phyloP scores from a whole-genome alignment of 2,329 filamentous ascomycete species.

The Ophiostoma populinum region DNA sequence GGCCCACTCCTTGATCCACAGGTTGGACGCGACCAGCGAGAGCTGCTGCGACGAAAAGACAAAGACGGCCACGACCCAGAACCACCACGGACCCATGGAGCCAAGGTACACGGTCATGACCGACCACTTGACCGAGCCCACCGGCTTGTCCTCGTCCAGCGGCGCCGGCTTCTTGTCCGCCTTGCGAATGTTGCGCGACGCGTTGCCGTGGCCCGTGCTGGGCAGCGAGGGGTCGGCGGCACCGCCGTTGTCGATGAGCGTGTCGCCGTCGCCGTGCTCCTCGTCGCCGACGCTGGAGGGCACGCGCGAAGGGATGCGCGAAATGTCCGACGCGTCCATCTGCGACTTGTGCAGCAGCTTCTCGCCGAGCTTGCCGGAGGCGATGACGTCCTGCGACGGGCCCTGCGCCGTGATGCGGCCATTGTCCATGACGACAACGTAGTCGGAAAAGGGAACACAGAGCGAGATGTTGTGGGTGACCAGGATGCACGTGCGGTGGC shows the following conservation, averaged over 20 bases:
- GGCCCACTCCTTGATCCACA: constrained; percentile 93
- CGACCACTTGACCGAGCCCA: constrained; percentile 71
- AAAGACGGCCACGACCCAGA: constrained; percentile 61
- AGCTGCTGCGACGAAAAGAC: constrained; percentile 75
- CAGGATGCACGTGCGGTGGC: constrained; percentile 73
- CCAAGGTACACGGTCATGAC: constrained; percentile 73
- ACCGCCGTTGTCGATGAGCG: constrained; percentile 33
- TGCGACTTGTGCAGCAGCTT: constrained; percentile 58
- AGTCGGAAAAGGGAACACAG: constrained; percentile 63
- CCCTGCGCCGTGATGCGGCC: constrained; percentile 65
- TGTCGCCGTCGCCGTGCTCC: constrained; percentile 34
- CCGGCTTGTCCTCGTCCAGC: constrained; percentile 62
- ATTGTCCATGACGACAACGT: constrained; percentile 75
- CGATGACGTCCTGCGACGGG: constrained; percentile 58
- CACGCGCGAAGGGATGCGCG: constrained; percentile 59
- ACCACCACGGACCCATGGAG: constrained; percentile 94
- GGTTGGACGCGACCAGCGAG: constrained; percentile 69
- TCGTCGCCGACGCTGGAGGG: constrained; percentile 59
- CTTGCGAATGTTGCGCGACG: too few species aligned
- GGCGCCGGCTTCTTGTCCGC: constrained; percentile 31
- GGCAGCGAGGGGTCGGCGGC: constrained; percentile 28
- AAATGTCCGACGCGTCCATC: constrained; percentile 51
- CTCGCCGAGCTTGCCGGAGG: constrained; percentile 76
- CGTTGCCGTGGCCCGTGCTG: constrained; percentile 23
- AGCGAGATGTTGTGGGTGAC: constrained; percentile 93